Evolutionary conservation across 1,284 basidiomycete species (phyloP).

Genomic region (Ceratobasidium theobromae): DNA sequence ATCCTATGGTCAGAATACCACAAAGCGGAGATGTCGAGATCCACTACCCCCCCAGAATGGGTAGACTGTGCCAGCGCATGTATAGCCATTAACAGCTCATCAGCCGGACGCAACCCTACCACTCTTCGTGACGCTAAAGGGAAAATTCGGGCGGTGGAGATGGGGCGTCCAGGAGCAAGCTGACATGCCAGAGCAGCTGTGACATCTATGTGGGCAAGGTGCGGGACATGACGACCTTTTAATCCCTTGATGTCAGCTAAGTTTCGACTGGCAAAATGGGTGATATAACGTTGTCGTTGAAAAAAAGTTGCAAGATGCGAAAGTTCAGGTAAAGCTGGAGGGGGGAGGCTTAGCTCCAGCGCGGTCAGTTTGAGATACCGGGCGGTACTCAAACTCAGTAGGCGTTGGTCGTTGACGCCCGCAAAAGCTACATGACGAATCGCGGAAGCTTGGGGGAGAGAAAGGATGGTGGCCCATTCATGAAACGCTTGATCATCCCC

Average conservation of each 20-base stretch:
- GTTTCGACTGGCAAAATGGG: conserved; percentile 30
- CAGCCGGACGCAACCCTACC: conserved; percentile 13
- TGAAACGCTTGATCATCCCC: conserved; percentile 20
- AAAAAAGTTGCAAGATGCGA: conserved; percentile 1
- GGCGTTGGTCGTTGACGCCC: conserved; percentile 7
- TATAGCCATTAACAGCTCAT: conserved; percentile 20
- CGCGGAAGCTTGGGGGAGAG: conserved; percentile 9
- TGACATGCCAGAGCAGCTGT: conserved; percentile 17
- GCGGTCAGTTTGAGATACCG: conserved; percentile 19
- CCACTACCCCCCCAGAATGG: not conserved
- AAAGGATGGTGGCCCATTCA: conserved; percentile 9
- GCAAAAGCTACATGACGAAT: conserved; percentile 9
- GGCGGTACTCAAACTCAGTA: not conserved
- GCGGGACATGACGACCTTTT: not conserved
- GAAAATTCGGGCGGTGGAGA: conserved; percentile 15
- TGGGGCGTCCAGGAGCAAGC: conserved; percentile 24
- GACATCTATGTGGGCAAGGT: conserved; percentile 20
- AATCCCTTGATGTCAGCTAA: conserved; percentile 24
- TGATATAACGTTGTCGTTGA: conserved; percentile 15
- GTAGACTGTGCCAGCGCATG: conserved; percentile 25
- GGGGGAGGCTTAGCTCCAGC: conserved; percentile 21
- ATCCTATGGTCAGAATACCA: conserved; percentile 16
- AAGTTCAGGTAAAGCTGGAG: conserved; percentile 22
- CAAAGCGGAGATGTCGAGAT: conserved; percentile 8
- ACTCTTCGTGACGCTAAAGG: conserved; percentile 3